Percentiles rank a stretch among this genome's conserved stretches.
Evolutionary conservation across 179 eudicot species (phyloP).

Genomic region (Vitellaria paradoxa): DNA sequence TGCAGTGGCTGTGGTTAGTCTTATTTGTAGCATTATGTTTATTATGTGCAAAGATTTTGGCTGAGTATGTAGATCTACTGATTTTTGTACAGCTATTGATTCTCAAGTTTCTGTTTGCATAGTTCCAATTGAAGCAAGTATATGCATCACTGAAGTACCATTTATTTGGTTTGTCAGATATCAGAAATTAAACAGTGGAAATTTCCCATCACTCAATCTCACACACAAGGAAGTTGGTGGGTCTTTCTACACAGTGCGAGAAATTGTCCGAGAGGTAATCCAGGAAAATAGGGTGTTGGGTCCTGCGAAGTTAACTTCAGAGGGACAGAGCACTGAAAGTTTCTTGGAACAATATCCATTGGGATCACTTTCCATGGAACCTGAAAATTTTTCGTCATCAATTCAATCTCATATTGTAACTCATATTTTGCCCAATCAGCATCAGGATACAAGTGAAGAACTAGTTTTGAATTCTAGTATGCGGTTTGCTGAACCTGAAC

Average conservation of each 20-base stretch:
- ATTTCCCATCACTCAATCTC: slow-evolving; percentile 79
- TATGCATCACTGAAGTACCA: background rate
- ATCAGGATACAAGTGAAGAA: slow-evolving; percentile 14
- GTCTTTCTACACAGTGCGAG: slow-evolving; percentile 85
- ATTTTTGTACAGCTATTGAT: background rate
- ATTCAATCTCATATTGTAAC: slow-evolving; percentile 20
- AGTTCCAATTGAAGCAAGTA: background rate
- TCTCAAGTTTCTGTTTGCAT: background rate
- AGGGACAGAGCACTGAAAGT: slow-evolving; percentile 27
- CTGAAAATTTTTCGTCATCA: slow-evolving; percentile 28
- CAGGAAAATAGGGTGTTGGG: slow-evolving; percentile 91
- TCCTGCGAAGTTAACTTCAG: slow-evolving; percentile 50
- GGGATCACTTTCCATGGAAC: slow-evolving; percentile 48
- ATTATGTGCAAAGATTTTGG: background rate
- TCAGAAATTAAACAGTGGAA: slow-evolving; percentile 68
- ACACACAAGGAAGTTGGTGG: slow-evolving; percentile 98
- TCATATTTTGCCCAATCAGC: slow-evolving; percentile 16
- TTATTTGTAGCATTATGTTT: background rate
- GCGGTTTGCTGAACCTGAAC: slow-evolving; percentile 14
- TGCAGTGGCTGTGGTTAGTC: background rate
- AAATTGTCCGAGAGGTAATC: slow-evolving; percentile 81
- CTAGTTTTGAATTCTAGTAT: slow-evolving; percentile 12
- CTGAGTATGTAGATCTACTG: background rate
- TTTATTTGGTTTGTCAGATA: slow-evolving; percentile 37
- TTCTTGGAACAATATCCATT: slow-evolving; percentile 36